A percentile compares a stretch with the other conserved stretches of the same genome.
Evolutionary conservation across 2,329 filamentous ascomycete genomes (phyloP).

Genomic region (Didymella pomorum): DNA sequence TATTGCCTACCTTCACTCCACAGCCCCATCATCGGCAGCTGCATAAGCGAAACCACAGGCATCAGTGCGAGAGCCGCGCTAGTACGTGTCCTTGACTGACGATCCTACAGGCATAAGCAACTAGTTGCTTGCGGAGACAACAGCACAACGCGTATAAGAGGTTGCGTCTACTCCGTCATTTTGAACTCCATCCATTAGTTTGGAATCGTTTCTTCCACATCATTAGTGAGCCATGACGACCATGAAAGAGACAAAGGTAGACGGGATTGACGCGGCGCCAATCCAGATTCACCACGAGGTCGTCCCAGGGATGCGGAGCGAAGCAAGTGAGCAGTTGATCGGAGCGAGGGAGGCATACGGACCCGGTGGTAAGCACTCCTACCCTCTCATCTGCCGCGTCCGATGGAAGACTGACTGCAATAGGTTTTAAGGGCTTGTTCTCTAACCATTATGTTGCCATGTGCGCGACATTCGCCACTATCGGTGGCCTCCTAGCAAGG

Average conservation of each 20-base stretch:
- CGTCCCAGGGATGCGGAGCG: conserved; percentile 21
- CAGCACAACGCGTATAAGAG: conserved; percentile 6
- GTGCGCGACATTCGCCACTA: conserved; percentile 60
- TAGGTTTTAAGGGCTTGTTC: conserved; percentile 58
- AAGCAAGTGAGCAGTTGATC: conserved; percentile 1
- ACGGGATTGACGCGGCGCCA: conserved; percentile 32
- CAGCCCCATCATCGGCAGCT: conserved; percentile 2
- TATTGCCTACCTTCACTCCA: conserved; percentile 1
- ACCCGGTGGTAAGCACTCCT: conserved; percentile 35
- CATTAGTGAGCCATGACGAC: conserved; percentile 14
- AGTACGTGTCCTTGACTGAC: conserved; percentile 2
- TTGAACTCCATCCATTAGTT: conserved; percentile 8
- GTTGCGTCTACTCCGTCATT: neutral
- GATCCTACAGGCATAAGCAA: neutral
- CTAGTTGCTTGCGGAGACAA: neutral
- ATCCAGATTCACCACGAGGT: conserved; percentile 35
- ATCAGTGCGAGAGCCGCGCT: neutral
- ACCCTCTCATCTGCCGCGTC: neutral
- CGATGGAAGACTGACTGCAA: conserved; percentile 3
- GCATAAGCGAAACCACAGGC: neutral
- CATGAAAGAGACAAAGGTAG: conserved; percentile 25
- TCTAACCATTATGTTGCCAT: conserved; percentile 59
- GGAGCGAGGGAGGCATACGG: conserved; percentile 43
- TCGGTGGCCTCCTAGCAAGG: conserved; percentile 59
- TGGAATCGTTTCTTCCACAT: conserved; percentile 4